Conservation (phyloP, 495 filamentous ascomycete species). For the Aspergillus saccharolyticus region DNA sequence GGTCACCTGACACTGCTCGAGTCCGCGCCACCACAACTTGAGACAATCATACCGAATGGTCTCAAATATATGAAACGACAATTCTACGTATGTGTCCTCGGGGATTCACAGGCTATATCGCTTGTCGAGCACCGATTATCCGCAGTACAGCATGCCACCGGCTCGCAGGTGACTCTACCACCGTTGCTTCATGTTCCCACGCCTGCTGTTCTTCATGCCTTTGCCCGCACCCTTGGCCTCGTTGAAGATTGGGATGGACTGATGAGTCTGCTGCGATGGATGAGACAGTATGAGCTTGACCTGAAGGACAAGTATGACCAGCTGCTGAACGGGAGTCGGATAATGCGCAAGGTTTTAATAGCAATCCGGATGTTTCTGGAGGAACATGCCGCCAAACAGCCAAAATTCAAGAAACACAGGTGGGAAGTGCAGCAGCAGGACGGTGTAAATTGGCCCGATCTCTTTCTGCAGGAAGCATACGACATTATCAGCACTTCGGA, state of each 20-base stretch:
- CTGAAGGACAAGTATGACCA: constrained; percentile 38
- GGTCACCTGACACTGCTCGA: constrained; percentile 6
- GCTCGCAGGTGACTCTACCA: constrained; percentile 24
- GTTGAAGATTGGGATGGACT: constrained; percentile 47
- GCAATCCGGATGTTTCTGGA: constrained; percentile 53
- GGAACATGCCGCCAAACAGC: constrained; percentile 22
- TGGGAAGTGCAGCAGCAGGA: not conserved
- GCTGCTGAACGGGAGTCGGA: constrained; percentile 34
- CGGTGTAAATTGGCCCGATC: constrained; percentile 16
- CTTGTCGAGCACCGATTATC: constrained; percentile 22
- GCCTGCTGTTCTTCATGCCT: constrained; percentile 46
- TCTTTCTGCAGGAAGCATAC: constrained; percentile 33
- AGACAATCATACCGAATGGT: constrained; percentile 30
- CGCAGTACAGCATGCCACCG: constrained; percentile 9
- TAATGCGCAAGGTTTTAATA: constrained; percentile 45
- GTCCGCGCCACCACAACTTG: constrained; percentile 12
- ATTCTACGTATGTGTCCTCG: constrained; percentile 37
- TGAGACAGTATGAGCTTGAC: constrained; percentile 36
- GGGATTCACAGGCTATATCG: constrained; percentile 20
- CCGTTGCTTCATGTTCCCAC: constrained; percentile 37
- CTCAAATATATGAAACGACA: constrained; percentile 30
- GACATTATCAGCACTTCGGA: constrained; percentile 41
- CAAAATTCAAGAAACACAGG: not conserved
- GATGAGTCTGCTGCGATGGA: constrained; percentile 49
- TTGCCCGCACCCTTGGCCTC: constrained; percentile 48